Percentiles rank a stretch among this genome's conserved stretches.
These are phyloP conservation scores for Gloeopeniophorella convolvens DNA, from an alignment of 768 basidiomycete species.

Conservation along the genomic window DNA sequence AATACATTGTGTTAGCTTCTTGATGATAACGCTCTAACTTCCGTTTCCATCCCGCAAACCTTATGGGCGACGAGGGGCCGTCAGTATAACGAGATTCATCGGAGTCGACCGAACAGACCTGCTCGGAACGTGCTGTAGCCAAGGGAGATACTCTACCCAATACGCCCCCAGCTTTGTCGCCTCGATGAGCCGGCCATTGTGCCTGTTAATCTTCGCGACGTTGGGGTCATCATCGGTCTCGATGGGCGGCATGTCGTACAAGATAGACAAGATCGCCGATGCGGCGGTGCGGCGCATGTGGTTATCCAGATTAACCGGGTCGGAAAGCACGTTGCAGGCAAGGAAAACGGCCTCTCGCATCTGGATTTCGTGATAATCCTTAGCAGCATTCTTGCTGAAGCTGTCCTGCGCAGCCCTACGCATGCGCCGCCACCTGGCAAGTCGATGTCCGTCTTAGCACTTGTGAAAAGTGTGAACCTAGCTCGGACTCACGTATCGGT, in stretches of 20 bases:
- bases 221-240: constrained; percentile 8
- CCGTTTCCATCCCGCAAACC: constrained; percentile 5
- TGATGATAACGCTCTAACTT: background rate
- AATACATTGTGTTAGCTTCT: background rate
- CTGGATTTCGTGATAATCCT: constrained; percentile 25
- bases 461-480: too few relatives aligned
- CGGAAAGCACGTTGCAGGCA: constrained; percentile 26
- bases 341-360: constrained; percentile 28
- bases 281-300: too few relatives aligned
- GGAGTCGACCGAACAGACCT: too few relatives aligned
- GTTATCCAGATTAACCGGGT: constrained; percentile 22
- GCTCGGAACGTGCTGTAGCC: background rate
- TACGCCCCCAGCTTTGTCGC: background rate
- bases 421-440: background rate
- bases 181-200: background rate
- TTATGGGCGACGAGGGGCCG: too few relatives aligned
- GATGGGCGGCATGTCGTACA: background rate
- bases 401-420: background rate
- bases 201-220: too few relatives aligned
- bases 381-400: background rate
- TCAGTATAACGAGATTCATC: too few relatives aligned
- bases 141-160: background rate
- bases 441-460: too few relatives aligned
- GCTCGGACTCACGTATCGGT: too few relatives aligned
- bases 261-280: constrained; percentile 23